Percentiles rank a stretch among this genome's conserved stretches.
phyloP scores from a whole-genome alignment of 1,284 basidiomycete species.

The Schizophyllum commune region DNA sequence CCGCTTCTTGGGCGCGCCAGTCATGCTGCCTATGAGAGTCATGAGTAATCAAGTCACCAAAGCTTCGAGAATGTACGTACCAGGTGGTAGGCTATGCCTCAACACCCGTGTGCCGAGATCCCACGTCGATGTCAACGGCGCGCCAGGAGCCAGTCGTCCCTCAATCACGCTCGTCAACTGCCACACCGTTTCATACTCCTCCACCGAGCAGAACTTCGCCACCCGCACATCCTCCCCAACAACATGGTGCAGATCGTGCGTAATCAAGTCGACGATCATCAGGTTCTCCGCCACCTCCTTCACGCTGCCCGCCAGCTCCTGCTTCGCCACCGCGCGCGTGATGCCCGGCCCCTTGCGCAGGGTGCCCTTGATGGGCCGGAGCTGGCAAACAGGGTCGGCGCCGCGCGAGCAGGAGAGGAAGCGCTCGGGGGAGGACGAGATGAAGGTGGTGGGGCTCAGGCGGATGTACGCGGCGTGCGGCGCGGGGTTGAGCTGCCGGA shows the following conservation, averaged over 20 bases:
- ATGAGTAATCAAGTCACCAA: slow-evolving; percentile 3
- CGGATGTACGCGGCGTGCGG: slow-evolving; percentile 85
- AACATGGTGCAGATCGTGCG: slow-evolving; percentile 82
- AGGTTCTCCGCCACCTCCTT: slow-evolving; percentile 98
- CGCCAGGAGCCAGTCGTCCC: slow-evolving; percentile 38
- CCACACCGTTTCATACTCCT: slow-evolving; percentile 94
- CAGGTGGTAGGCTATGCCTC: slow-evolving; percentile 79
- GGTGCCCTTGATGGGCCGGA: slow-evolving; percentile 96
- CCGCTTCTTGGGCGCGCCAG: slow-evolving; percentile 93
- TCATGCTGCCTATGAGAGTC: slow-evolving; percentile 77
- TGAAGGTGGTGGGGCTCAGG: slow-evolving; percentile 55
- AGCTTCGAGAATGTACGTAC: slow-evolving; percentile 29
- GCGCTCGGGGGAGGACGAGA: slow-evolving; percentile 87
- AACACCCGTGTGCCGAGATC: slow-evolving; percentile 46
- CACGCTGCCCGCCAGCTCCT: slow-evolving; percentile 61
- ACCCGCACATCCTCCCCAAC: slow-evolving; percentile 76
- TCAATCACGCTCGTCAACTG: slow-evolving; percentile 94
- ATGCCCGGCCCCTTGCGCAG: slow-evolving; percentile 58
- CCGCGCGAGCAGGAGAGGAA: slow-evolving; percentile 81
- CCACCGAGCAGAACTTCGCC: slow-evolving; percentile 81
- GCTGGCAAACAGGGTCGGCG: slow-evolving; percentile 62
- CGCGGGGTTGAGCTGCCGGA: slow-evolving; percentile 81
- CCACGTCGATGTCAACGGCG: slow-evolving; percentile 42
- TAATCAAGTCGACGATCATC: slow-evolving; percentile 97
- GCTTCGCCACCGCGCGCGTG: slow-evolving; percentile 56